Evolutionary conservation across 768 basidiomycete species (phyloP).

Genomic region (Termitomyces sp.): DNA sequence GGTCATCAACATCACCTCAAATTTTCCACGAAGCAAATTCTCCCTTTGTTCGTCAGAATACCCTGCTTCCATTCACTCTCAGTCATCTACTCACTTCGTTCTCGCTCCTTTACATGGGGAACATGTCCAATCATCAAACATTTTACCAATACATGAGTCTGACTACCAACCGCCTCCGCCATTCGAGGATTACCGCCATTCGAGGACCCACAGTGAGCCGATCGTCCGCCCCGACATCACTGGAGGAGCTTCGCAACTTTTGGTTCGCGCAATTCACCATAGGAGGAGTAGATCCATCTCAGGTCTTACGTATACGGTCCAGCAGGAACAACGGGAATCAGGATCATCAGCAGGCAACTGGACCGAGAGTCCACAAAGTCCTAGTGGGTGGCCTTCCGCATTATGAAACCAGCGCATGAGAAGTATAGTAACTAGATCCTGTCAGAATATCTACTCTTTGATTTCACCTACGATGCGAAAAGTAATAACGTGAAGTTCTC

Average conservation of each 20-base stretch:
- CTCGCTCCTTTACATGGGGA: not conserved
- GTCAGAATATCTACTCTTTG: not conserved
- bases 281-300: slow-evolving; percentile 20
- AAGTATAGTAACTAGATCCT: not conserved
- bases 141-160: slow-evolving; percentile 14
- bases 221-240: slow-evolving; percentile 9
- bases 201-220: slow-evolving; percentile 14
- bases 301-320: slow-evolving; percentile 12
- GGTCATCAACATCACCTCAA: slow-evolving; percentile 20
- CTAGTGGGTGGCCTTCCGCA: slow-evolving; percentile 7
- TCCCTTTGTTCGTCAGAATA: slow-evolving; percentile 27
- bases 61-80: slow-evolving; percentile 12
- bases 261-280: slow-evolving; percentile 14
- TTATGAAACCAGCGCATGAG: not conserved
- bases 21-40: slow-evolving; percentile 25
- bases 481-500: not conserved
- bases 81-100: slow-evolving; percentile 6
- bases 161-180: slow-evolving; percentile 11
- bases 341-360: slow-evolving; percentile 7
- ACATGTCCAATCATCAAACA: not conserved
- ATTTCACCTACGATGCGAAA: not conserved
- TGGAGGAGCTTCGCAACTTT: slow-evolving; percentile 1
- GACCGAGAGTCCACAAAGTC: slow-evolving; percentile 4
- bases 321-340: slow-evolving; percentile 4
- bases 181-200: slow-evolving; percentile 10